These are phyloP conservation scores for Diaporthe citri DNA, from an alignment of 2,329 filamentous ascomycete species.

Conservation along the genomic window DNA sequence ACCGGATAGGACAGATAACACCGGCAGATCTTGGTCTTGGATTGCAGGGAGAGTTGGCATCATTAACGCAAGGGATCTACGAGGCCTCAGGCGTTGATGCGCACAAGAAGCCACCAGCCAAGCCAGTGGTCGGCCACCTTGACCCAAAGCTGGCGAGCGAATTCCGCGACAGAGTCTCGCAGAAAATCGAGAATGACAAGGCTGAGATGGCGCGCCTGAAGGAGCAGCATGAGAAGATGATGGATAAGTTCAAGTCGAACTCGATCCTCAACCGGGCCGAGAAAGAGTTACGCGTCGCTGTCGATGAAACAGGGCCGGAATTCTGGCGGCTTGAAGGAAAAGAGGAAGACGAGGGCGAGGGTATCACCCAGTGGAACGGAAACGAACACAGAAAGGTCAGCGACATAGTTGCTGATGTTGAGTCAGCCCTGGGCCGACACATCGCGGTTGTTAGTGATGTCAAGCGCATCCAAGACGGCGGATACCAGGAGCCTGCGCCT, in stretches of 20 bases:
- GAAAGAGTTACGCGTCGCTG: constrained; percentile 77
- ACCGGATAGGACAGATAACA: constrained; percentile 85
- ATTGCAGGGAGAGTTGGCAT: constrained; percentile 83
- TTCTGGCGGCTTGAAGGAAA: constrained; percentile 74
- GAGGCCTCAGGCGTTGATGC: constrained; percentile 70
- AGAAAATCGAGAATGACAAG: constrained; percentile 79
- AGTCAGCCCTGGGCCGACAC: constrained; percentile 76
- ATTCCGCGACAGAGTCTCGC: constrained; percentile 82
- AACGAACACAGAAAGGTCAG: constrained; percentile 71
- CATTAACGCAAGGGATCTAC: constrained; percentile 87
- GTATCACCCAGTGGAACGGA: constrained; percentile 52
- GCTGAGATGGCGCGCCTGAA: constrained; percentile 89
- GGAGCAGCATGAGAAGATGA: constrained; percentile 78
- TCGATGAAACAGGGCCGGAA: constrained; percentile 71
- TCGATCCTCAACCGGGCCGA: constrained; percentile 81
- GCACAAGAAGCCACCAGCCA: constrained; percentile 60
- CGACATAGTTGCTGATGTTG: constrained; percentile 81
- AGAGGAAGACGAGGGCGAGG: constrained; percentile 64
- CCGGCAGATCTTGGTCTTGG: constrained; percentile 91
- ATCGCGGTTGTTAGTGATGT: constrained; percentile 75
- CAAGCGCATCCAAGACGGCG: constrained; percentile 82
- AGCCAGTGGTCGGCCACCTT: constrained; percentile 75
- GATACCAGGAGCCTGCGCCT: constrained; percentile 73
- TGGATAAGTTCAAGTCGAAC: constrained; percentile 80
- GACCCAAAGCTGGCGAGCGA: constrained; percentile 83